Evolutionary conservation across 192 early-diverging fungal genomes (phyloP), one percentile per base, ranked within the genome.

Genomic region (Haplosporangium gracile): DNA sequence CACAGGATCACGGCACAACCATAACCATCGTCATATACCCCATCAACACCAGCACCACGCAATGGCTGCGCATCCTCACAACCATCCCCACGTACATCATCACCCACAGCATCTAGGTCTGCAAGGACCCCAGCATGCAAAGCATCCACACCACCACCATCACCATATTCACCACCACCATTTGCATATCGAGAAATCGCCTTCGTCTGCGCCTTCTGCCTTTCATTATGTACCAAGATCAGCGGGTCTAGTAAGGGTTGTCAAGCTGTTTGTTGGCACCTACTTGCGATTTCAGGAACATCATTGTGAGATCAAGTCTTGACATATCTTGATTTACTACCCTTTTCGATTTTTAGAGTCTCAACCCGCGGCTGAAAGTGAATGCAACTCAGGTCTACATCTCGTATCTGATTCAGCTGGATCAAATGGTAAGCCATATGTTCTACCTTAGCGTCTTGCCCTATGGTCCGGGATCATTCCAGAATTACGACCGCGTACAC

Each of bases 311-410:
- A 2, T 2, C 10, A 65, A 65, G 60, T 65, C 26, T 29, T 65
- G 29, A 65, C 2, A 20, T 4, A 51, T 53, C 38, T n/a, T 75
- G n/a, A 32, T 69, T 53, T 65, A 39, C 24, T 15, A n/a, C 47
- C 24, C 18, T 34, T 74, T 39, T 34, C 18, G 20, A 36, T 3
- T 55, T 32, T 6, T 49, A 86, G 84, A 79, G 76, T 43, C 79
- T 86, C 32, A 81, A 81, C 57, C 84, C 84, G 34, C 70, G 76
- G 34, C 40, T 86, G 42, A 86, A 86, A 36, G 84, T 86, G 24
- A 86, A 86, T 36, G 84, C 84, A 13, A 86, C 84, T 4, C 84
- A 86, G 15, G 78, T 86, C n/a, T 86, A 86, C 51, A 86, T 86
- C 29, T 86, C 84, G 6, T 86, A 86, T 70, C 74, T 86, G 38